Evolutionary conservation across 331 rosid genomes (phyloP), one percentile per base, ranked within the genome.

Genomic region (Acacia pycnantha): DNA sequence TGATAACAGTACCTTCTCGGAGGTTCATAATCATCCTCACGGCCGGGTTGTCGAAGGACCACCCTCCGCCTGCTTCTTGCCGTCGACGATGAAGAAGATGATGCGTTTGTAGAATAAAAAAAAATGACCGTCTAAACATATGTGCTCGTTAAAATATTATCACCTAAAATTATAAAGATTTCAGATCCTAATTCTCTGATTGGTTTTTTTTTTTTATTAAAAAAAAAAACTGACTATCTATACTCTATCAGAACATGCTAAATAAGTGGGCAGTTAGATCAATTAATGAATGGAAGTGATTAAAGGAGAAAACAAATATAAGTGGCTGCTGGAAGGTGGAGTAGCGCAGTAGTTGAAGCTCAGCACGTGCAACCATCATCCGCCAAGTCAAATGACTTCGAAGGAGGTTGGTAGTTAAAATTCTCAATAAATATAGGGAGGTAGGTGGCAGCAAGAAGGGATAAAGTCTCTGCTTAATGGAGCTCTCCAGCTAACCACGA

Each of bases 351-450:
- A 70, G 58, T 44, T 14, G 68, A n/a, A 37, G 35, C 68, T 12
- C 14, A 3, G 70, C 70, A 59, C 79, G 79, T 59, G 79, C 79
- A 53, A 12, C 11, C 37, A 74, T 35, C 78, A 53, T 33, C 35
- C 14, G 11, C 35, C 53, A 76, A 40, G 54, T 76, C 70, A 58
- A 76, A 76, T 8, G 8, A 58, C 40, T 26, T 26, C 10, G 56
- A 76, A 12, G 26, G 70, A 4, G 40, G 26, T 40, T 22, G 70
- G 50, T 37, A 2, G 13, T 59, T 40, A 26, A 26, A 43, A 24
- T 3, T n/a, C 16, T 41, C 37, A 13, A 26, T 13, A 62, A 62
- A 27, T 18, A 53, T 18, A 48, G 4, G 69, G 54, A 5, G 70
- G 70, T 76, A 40, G 79, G 70, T 76, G 14, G 3, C 14, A 26